phyloP scores from a whole-genome alignment of 129 eudicot genomes.

The Ambrosia artemisiifolia region DNA sequence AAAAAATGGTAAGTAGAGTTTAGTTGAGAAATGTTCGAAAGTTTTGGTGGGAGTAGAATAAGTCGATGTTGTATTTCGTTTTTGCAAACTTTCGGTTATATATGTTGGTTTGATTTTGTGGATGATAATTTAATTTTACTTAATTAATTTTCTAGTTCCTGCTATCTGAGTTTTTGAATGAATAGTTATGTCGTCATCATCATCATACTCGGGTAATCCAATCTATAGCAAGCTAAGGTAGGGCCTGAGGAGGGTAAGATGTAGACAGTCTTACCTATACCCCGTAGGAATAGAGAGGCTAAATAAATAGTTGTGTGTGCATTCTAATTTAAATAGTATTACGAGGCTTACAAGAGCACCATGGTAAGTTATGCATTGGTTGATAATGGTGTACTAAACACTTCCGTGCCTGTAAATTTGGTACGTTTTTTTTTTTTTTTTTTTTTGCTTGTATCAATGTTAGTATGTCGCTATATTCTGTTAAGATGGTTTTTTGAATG shows the following conservation, averaged over 20 bases:
- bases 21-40: constrained; percentile 36
- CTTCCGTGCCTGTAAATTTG: not conserved
- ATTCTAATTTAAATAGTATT: not conserved
- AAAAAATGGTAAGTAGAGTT: constrained; percentile 35
- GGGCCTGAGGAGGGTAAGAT: too few species aligned
- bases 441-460: not conserved
- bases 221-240: too few species aligned
- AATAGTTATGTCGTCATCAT: not conserved
- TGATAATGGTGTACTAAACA: too few species aligned
- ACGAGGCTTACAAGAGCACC: not conserved
- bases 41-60: constrained; percentile 26
- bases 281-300: too few species aligned
- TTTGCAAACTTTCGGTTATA: not conserved
- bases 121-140: constrained; percentile 15
- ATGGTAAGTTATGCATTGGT: constrained; percentile 11
- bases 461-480: not conserved
- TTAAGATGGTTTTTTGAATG: constrained; percentile 2
- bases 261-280: too few species aligned
- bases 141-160: constrained; percentile 22
- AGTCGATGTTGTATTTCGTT: not conserved
- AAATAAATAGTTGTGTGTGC: not conserved
- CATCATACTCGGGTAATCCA: too few species aligned
- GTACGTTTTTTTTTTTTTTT: constrained; percentile 7
- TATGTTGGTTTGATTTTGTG: constrained; percentile 10
- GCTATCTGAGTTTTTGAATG: constrained; percentile 2